phyloP scores from a whole-genome alignment of 176 grass and related monocot genomes.

The Oryza officinalis region DNA sequence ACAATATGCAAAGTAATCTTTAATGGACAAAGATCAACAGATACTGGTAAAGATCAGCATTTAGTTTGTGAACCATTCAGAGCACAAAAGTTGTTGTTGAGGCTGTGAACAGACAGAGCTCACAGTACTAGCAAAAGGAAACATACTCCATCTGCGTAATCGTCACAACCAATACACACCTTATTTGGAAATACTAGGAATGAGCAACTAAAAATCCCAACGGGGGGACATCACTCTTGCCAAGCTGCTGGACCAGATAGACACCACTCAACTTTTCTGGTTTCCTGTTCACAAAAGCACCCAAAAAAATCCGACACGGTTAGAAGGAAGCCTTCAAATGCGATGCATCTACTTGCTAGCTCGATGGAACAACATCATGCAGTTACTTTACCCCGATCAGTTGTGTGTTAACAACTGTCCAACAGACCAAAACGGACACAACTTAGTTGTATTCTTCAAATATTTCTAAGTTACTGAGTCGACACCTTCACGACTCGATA shows the following conservation, averaged over 20 bases:
- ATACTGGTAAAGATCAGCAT: conserved; percentile 2
- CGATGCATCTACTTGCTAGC: not conserved
- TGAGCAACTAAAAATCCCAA: conserved; percentile 33
- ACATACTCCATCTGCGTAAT: conserved; percentile 30
- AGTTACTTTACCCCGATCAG: not conserved
- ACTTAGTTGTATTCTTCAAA: not conserved
- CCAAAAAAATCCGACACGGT: not conserved
- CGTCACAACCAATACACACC: conserved; percentile 37
- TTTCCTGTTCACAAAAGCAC: conserved; percentile 30
- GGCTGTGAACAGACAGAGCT: conserved; percentile 20
- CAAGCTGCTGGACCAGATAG: conserved; percentile 21
- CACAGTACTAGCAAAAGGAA: conserved; percentile 6
- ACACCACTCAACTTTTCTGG: conserved; percentile 47
- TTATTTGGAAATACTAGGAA: conserved; percentile 48
- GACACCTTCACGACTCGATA: not conserved
- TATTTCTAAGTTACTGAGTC: not conserved
- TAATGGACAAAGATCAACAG: conserved; percentile 12
- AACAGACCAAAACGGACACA: not conserved
- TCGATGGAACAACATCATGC: not conserved
- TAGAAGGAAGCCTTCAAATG: conserved; percentile 14
- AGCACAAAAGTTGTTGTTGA: conserved; percentile 12
- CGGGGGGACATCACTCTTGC: conserved; percentile 36
- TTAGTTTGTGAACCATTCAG: conserved; percentile 16
- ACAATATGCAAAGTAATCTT: conserved; percentile 7
- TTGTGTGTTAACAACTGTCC: not conserved